Evolutionary conservation across 352 stramenopile genomes (phyloP), one percentile per base, ranked within the genome.

Genomic region (Albugo candida): DNA sequence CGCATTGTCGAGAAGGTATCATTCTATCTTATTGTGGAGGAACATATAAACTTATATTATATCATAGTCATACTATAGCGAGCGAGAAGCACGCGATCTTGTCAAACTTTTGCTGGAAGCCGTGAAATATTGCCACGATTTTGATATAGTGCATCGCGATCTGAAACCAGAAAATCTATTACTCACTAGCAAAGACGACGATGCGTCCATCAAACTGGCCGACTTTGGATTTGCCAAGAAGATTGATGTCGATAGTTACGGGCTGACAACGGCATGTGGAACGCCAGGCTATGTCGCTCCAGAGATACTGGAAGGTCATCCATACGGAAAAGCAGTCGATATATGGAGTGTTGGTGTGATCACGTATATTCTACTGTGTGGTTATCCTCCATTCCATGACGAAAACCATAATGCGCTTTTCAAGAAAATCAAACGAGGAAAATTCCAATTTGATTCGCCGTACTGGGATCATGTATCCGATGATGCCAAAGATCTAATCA

Each of bases 391-490:
- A 21, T 92, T 92, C 61, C 74, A 95, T 59, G 70, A 95, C 56
- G 76, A 96, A 58, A 96, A 96, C 64, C 86, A 96, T 61, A 79
- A 82, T 20, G 75, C 82, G 39, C 75, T 96, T 14, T 97, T 96
- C 61, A 81, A 84, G 47, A 96, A 94, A 57, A 97, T 97, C 59
- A 92, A 94, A 59, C 81, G 74, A 45, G 89, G 85, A 45, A 82
- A 93, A 51, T 97, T 93, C 61, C 67, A 96, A 66, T 97, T 96
- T 51, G 86, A 97, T 52, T 81, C 83, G n/a, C 86, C 94, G 14
- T 96, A 96, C 63, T 97, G 89, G 89, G 77, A 88, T 57, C 70
- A 92, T 53, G 78, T 97, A 13, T 95, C 79, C 27, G 83, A 91
- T 41, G 70, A 95, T 44, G 92, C 85, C 41, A 97, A 97, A 61